Evolutionary conservation across 2,329 filamentous ascomycete genomes (phyloP), one percentile per base, ranked within the genome.

Genomic region (Scedosporium aurantiacum): DNA sequence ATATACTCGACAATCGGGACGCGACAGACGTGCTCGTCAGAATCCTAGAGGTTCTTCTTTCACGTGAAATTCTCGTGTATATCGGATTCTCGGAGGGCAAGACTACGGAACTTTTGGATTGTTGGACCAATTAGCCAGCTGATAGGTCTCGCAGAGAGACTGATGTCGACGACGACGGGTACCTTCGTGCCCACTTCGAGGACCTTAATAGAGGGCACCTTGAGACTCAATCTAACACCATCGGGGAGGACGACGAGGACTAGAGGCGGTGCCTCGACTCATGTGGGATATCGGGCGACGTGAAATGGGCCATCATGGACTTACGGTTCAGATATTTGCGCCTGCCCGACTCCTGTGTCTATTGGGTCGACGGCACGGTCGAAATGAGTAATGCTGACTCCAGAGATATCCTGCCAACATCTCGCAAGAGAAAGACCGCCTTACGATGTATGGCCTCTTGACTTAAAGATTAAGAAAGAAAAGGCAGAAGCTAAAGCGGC

Each of bases 361-460:
- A 45, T 7, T 68, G 66, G 67, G 57, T 60, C 7, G 60, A 56
- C 10, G 64, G 66, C 23, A 65, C 60, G 1, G 52, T 66, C 0
- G 21, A 64, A 2, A 64, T 66, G 62, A 65, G 67, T 1, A 67
- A 64, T 55, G 55, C 58, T 2, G 63, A 60, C 1, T 61, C 67
- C 2, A 12, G 58, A 21, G 47, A 60, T 1, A 64, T 65, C 14
- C 61, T 63, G 12, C 3, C 16, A n/a, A 58, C 58, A 2, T 66
- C 65, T 1, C 41, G 2, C 40, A 63, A 23, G 12, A n/a, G n/a
- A 56, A 1, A 52, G 47, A 52, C 3, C 3, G 8, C 5, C 14
- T 23, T 52, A n/a, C 10, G 47, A 7, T 16, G 16, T 21, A 5
- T 52, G 12, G 47, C 47, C 12, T 52, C 47, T 10, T 6, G 47